Evolutionary conservation across 2,329 filamentous ascomycete genomes (phyloP).

Genomic region (Lanzia echinophila): DNA sequence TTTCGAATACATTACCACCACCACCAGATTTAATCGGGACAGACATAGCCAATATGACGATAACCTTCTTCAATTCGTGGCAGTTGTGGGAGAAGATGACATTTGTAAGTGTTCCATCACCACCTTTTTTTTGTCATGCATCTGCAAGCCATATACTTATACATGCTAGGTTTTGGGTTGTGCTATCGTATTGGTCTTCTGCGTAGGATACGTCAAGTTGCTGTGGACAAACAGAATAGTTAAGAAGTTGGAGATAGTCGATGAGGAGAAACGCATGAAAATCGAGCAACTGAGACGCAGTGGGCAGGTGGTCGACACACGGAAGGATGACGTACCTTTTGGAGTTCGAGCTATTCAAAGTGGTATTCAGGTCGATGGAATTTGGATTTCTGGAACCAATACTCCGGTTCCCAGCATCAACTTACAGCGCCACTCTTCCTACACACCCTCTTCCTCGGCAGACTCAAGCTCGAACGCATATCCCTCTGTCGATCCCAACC

Average conservation of each 20-base stretch:
- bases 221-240: conserved; percentile 51
- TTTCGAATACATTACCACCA: neutral
- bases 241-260: conserved; percentile 54
- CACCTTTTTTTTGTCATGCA: neutral
- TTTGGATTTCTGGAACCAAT: conserved; percentile 52
- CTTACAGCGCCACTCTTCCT: conserved; percentile 13
- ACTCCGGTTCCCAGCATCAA: conserved; percentile 22
- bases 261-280: conserved; percentile 56
- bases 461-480: conserved; percentile 4
- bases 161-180: conserved; percentile 58
- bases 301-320: conserved; percentile 33
- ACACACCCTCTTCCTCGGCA: neutral
- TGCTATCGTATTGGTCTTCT: conserved; percentile 64
- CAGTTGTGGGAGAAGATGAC: conserved; percentile 83
- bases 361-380: conserved; percentile 77
- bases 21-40: neutral
- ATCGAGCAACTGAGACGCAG: conserved; percentile 48
- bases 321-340: conserved; percentile 65
- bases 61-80: conserved; percentile 62
- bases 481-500: neutral
- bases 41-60: conserved; percentile 15
- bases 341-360: conserved; percentile 79
- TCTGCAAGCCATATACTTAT: conserved; percentile 5
- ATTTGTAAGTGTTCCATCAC: conserved; percentile 57
- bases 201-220: conserved; percentile 61